Conservation (phyloP, 352 stramenopile species). For the Detonula confervacea region DNA sequence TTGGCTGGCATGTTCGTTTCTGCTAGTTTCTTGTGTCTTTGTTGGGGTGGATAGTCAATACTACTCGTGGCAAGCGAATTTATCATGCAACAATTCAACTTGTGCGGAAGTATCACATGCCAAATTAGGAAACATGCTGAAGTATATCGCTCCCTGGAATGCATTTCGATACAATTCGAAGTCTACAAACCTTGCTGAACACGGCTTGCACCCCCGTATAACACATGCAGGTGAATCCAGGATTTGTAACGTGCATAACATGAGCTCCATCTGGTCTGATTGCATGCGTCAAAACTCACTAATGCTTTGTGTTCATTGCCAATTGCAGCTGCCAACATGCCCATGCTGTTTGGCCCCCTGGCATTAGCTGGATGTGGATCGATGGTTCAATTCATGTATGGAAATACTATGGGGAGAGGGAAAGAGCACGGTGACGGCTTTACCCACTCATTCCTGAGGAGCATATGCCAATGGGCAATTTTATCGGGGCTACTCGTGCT, state of each 20-base stretch:
- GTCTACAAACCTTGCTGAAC: constrained; percentile 89
- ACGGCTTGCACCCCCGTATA: constrained; percentile 90
- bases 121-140: constrained; percentile 13
- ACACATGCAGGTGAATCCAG: constrained; percentile 81
- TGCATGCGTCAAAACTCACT: neutral
- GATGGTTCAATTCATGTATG: constrained; percentile 43
- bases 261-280: neutral
- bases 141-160: constrained; percentile 84
- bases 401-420: neutral
- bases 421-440: constrained; percentile 6
- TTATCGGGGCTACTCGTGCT: constrained; percentile 87
- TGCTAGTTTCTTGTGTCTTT: constrained; percentile 42
- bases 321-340: constrained; percentile 88
- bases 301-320: neutral
- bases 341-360: constrained; percentile 91
- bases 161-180: constrained; percentile 93
- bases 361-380: constrained; percentile 78
- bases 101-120: constrained; percentile 14
- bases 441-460: constrained; percentile 12
- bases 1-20: constrained; percentile 42
- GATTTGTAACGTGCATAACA: too few species aligned
- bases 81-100: constrained; percentile 3
- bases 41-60: constrained; percentile 48
- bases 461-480: constrained; percentile 51
- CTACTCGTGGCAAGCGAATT: constrained; percentile 35